Evolutionary conservation across 768 basidiomycete species (phyloP).

Genomic region (Clathrus columnatus): DNA sequence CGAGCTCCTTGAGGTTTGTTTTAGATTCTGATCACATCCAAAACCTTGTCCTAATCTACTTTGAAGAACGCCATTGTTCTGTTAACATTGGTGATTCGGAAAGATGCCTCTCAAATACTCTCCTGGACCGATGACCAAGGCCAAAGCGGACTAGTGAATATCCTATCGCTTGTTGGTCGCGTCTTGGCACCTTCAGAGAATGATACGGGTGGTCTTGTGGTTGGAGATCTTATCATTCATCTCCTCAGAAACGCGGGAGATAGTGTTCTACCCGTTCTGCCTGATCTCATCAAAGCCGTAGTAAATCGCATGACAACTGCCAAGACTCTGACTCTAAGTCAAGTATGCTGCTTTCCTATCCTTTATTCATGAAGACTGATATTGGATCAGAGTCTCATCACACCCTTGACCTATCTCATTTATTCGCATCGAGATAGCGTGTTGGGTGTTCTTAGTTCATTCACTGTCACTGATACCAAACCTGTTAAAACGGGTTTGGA

Average conservation of each 20-base stretch:
- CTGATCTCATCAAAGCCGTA: constrained; percentile 81
- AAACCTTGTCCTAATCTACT: neutral
- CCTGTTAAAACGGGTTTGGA: constrained; percentile 55
- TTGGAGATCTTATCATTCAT: constrained; percentile 94
- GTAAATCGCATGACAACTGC: constrained; percentile 72
- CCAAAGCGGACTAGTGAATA: constrained; percentile 65
- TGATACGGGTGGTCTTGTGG: constrained; percentile 86
- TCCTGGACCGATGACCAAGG: constrained; percentile 63
- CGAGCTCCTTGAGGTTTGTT: constrained; percentile 67
- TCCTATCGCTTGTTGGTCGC: constrained; percentile 68
- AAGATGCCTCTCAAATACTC: constrained; percentile 75
- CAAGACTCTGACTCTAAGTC: constrained; percentile 85
- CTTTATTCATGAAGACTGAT: too few relatives aligned
- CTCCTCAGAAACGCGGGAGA: constrained; percentile 78
- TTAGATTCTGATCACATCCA: neutral
- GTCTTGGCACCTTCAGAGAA: constrained; percentile 67
- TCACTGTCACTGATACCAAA: constrained; percentile 36
- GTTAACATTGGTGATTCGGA: constrained; percentile 77
- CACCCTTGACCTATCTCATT: constrained; percentile 92
- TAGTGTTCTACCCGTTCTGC: constrained; percentile 73
- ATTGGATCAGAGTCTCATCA: constrained; percentile 61
- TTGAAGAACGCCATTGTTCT: constrained; percentile 71
- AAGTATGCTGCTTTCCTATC: constrained; percentile 39
- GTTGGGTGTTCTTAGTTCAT: constrained; percentile 65
- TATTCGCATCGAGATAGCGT: constrained; percentile 79